Evolutionary conservation across 2,329 filamentous ascomycete genomes (phyloP).

Genomic region (Lasiodiplodia hormozganensis): DNA sequence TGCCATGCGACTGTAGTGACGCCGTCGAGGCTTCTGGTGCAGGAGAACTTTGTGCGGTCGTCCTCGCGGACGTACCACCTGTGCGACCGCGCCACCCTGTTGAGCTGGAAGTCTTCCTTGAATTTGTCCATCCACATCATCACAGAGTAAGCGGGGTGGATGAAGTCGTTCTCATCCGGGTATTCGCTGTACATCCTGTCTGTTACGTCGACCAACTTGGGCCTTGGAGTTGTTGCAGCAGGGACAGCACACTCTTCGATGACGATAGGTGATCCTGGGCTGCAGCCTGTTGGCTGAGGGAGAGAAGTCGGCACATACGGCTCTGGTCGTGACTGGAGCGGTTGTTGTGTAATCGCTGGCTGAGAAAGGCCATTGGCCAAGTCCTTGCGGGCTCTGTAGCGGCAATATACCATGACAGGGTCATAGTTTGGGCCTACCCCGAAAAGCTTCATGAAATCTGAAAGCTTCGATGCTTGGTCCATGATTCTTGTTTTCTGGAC

Average conservation of each 20-base stretch:
- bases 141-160: not conserved
- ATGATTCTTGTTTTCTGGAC: too few relatives aligned
- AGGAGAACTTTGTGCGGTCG: not conserved
- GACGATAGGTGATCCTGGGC: not conserved
- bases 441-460: too few relatives aligned
- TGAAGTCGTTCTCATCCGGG: not conserved
- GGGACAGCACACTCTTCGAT: not conserved
- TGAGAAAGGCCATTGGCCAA: too few relatives aligned
- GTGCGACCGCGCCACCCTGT: not conserved
- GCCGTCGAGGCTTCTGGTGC: not conserved
- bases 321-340: not conserved
- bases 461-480: too few relatives aligned
- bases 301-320: not conserved
- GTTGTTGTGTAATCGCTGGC: too few relatives aligned
- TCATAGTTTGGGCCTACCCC: too few relatives aligned
- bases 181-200: not conserved
- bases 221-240: not conserved
- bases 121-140: not conserved
- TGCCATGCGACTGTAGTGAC: not conserved
- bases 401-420: too few relatives aligned
- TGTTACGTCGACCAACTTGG: not conserved
- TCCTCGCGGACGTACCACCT: not conserved
- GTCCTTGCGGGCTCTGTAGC: too few relatives aligned
- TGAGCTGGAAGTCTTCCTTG: not conserved
- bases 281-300: not conserved